phyloP scores from a whole-genome alignment of 371 early-diverging fungal genomes.

The Haplosporangium sp. region DNA sequence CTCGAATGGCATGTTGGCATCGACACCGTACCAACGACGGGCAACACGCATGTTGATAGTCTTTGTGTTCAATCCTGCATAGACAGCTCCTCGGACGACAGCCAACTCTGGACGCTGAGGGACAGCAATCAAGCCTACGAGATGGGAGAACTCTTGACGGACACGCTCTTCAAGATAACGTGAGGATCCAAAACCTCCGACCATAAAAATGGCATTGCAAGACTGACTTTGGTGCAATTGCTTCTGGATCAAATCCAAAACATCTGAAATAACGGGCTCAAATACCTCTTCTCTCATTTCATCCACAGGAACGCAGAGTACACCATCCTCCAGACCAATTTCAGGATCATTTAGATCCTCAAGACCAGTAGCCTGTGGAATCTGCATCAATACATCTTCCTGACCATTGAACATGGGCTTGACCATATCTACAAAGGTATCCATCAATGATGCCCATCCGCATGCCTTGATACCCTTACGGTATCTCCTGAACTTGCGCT shows the following conservation, averaged over 20 bases:
- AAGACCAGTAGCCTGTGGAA: constrained; percentile 64
- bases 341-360: constrained; percentile 62
- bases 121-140: constrained; percentile 43
- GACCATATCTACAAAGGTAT: constrained; percentile 64
- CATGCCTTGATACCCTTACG: constrained; percentile 63
- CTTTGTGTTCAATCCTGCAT: constrained; percentile 54
- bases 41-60: constrained; percentile 57
- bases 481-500: constrained; percentile 63
- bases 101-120: constrained; percentile 55
- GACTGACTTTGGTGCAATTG: constrained; percentile 63
- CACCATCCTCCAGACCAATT: constrained; percentile 65
- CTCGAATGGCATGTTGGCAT: constrained; percentile 70
- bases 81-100: constrained; percentile 59
- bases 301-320: constrained; percentile 58
- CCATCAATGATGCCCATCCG: constrained; percentile 69
- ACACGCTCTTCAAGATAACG: constrained; percentile 58
- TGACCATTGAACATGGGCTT: constrained; percentile 69
- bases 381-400: constrained; percentile 64
- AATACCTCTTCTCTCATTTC: constrained; percentile 63
- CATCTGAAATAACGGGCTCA: constrained; percentile 71
- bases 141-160: constrained; percentile 46
- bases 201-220: constrained; percentile 62
- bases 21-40: constrained; percentile 66
- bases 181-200: constrained; percentile 67
- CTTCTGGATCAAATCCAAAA: constrained; percentile 67